These are phyloP conservation scores for Pholiota microspora DNA, from an alignment of 768 basidiomycete species.

Conservation along the genomic window DNA sequence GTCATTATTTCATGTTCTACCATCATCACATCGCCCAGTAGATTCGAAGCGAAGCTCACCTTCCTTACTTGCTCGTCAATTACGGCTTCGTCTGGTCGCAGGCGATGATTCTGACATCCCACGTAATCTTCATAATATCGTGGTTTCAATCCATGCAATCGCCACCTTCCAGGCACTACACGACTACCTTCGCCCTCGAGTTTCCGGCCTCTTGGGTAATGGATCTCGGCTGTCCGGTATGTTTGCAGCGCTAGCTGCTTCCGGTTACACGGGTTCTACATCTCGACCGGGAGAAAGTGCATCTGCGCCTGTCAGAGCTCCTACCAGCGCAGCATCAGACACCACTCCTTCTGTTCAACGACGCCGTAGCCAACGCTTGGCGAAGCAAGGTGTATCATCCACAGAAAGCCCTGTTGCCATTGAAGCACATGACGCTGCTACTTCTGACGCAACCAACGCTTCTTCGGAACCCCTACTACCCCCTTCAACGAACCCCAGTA, in stretches of 20 bases:
- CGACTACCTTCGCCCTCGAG: conserved; percentile 91
- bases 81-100: conserved; percentile 87
- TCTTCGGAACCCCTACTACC: conserved; percentile 7
- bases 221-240: conserved; percentile 78
- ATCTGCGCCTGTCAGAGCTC: conserved; percentile 27
- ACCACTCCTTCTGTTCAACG: conserved; percentile 47
- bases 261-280: conserved; percentile 60
- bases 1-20: conserved; percentile 5
- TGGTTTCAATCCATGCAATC: conserved; percentile 97
- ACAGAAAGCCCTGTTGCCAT: conserved; percentile 6
- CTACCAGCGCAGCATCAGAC: conserved; percentile 21
- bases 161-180: conserved; percentile 97
- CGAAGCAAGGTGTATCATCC: conserved; percentile 41
- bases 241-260: conserved; percentile 85
- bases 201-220: conserved; percentile 66
- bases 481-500: conserved; percentile 4
- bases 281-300: conserved; percentile 36
- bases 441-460: conserved; percentile 6
- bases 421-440: conserved; percentile 10
- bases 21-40: conserved; percentile 22
- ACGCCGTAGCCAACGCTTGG: conserved; percentile 82
- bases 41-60: conserved; percentile 92
- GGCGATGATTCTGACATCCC: conserved; percentile 89
- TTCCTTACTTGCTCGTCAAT: conserved; percentile 86
- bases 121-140: conserved; percentile 82